Evolutionary conservation across 805 yeast genomes (phyloP).

Genomic region (Lipomyces japonicus): DNA sequence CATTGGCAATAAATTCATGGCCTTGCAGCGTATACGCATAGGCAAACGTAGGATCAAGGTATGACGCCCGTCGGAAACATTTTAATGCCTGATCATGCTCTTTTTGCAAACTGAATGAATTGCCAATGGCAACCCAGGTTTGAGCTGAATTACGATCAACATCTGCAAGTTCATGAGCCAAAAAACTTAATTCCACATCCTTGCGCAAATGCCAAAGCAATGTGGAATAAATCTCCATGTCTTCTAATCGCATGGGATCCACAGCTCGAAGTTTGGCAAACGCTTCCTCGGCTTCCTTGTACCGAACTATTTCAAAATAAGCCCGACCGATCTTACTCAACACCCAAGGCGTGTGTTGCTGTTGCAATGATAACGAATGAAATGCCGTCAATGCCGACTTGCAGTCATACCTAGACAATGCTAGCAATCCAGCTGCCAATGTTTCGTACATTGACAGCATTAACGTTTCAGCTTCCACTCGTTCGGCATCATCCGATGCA

Average conservation of each 20-base stretch:
- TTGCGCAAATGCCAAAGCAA: constrained; percentile 88
- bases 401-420: constrained; percentile 57
- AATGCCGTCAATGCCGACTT: constrained; percentile 71
- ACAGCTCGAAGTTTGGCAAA: constrained; percentile 59
- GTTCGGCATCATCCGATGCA: constrained; percentile 21
- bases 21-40: constrained; percentile 93
- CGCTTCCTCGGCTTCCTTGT: constrained; percentile 65
- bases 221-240: constrained; percentile 90
- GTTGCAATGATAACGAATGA: constrained; percentile 58
- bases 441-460: constrained; percentile 23
- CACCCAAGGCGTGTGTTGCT: constrained; percentile 78
- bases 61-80: constrained; percentile 76
- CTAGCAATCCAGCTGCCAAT: constrained; percentile 23
- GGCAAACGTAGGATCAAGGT: constrained; percentile 63
- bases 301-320: constrained; percentile 83
- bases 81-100: constrained; percentile 88
- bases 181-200: constrained; percentile 69
- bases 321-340: constrained; percentile 72
- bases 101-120: constrained; percentile 72
- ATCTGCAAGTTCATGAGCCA: constrained; percentile 76
- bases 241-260: constrained; percentile 76
- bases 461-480: constrained; percentile 22
- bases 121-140: constrained; percentile 91
- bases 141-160: constrained; percentile 64
- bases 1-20: constrained; percentile 83